Evolutionary conservation across 1,284 basidiomycete genomes (phyloP).

Genomic region (Omphalotus olearius): DNA sequence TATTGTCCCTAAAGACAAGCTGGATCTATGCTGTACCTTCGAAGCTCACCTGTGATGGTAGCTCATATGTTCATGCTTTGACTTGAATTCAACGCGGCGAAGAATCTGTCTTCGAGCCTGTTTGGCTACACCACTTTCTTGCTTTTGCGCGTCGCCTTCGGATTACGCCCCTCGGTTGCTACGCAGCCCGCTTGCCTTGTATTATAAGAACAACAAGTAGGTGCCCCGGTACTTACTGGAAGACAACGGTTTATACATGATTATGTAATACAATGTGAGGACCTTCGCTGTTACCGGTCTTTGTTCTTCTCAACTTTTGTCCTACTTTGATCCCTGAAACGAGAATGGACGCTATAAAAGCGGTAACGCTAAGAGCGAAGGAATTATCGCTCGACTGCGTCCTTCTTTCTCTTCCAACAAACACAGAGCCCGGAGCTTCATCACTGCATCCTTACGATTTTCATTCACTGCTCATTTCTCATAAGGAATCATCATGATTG

Average conservation of each 20-base stretch:
- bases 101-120: no score
- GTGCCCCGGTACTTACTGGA: no score
- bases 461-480: constrained; percentile 13
- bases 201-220: no score
- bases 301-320: constrained; percentile 9
- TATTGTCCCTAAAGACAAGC: no score
- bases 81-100: no score
- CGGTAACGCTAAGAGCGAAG: neutral
- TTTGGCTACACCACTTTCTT: no score
- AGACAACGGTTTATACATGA: neutral
- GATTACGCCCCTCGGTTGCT: constrained; percentile 2
- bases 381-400: neutral
- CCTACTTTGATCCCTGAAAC: constrained; percentile 4
- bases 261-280: constrained; percentile 7
- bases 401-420: constrained; percentile 13
- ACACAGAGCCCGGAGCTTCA: constrained; percentile 24
- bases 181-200: neutral
- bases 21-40: no score
- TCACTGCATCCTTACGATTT: constrained; percentile 13
- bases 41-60: no score
- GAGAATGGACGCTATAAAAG: constrained; percentile 5
- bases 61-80: neutral
- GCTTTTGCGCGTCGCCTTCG: no score
- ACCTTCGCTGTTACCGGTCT: constrained; percentile 2
- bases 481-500: constrained; percentile 50